Base-by-base conservation (phyloP, 2,329 filamentous ascomycete species). In the Scytalidium sp. region DNA sequence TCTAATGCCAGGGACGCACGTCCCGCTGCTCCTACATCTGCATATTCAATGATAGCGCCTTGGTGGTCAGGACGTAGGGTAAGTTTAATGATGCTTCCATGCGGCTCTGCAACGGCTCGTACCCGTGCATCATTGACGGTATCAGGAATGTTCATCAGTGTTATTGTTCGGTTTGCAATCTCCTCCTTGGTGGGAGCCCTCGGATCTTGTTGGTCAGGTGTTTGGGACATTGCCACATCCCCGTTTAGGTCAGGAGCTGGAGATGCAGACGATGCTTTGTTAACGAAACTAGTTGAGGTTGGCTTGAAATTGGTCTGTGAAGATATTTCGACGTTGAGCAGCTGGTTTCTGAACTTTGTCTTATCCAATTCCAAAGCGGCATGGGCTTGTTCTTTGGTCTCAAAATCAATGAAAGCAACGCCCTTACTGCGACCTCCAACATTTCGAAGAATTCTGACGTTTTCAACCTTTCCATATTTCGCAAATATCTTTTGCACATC, bases 61-160 rank as follows among this genome's bases (percentile, higher is more conserved):
- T 86, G 84, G 54, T 96, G 88, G 52, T 90, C 82, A 1, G 91
- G 90, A 42, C 90, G 84, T 10, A 97, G 76, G 11, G 87, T 77
- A 3, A 97, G 76, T 66, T 92, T 93, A 55, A 85, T 76, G 20
- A 97, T 76, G 1, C 77, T 68, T 1, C 90, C 91, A 41, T 85
- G 78, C 1, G 83, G 78, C 58, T 90, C 86, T 8, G 88, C 83
- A 2, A 95, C 73, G 0, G 84, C 78, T 41, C 82, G 82, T 48
- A 99, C 82, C 23, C 92, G 89, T 1, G 88, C 83, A 61, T 96
- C 90, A 56, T 95, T 97, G 61, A 97, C 83, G 0, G 92, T 97
- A 63, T 97, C 94, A 1, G 94, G 90, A 1, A 99, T 75, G 54
- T 92, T 87, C 70, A 97, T 81, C 22, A 99, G 74, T 9, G 86